Base-by-base conservation (phyloP, 148 eudicot genomes). In the Rhododendron molle region DNA sequence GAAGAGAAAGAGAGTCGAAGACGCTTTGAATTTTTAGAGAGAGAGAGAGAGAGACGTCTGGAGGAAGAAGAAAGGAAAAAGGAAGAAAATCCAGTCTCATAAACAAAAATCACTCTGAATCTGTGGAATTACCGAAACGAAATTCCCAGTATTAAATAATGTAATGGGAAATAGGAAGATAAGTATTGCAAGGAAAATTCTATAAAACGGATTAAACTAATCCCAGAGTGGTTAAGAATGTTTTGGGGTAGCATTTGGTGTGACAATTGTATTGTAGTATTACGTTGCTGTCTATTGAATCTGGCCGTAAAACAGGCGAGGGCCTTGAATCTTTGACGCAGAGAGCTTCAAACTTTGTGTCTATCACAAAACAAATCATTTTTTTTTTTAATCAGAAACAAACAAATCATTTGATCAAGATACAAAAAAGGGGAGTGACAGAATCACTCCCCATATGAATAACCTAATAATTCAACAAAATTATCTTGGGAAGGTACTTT, bases 11-110 rank as follows among this genome's bases (percentile, higher is more conserved):
- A 80, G 52, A 83, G 40, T 81, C 30, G 67, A 76, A 83, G 69
- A 83, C 69, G 80, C 80, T 73, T 73, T 49, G 49, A 36, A 84
- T 52, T 71, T 84, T 30, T 20, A 46, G 74, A 78, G 81, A 44
- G 81, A 78, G 78, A 38, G 72, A 8, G 80, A 40, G 80, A 76
- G 76, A 32, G 67, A 1, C 9, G 11, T 23, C 71, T 18, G 1
- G 23, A 56, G 18, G 62, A 56, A 56, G 62, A 56, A 56, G 62
- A 16, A 56, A 18, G 26, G 2, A 54, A 54, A 54, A 16, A 16
- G 21, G 7, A 54, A 54, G 60, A 18, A 54, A 54, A 15, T 14
- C 5, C 1, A 15, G 58, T 3, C 20, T 52, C 58, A 18, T 23
- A 32, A n/a, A n/a, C n/a, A n/a, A 16, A 56, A 56, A 20, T 56